Conservation (phyloP, 108 stramenopile species). For the Chaetoceros tenuissimus region DNA sequence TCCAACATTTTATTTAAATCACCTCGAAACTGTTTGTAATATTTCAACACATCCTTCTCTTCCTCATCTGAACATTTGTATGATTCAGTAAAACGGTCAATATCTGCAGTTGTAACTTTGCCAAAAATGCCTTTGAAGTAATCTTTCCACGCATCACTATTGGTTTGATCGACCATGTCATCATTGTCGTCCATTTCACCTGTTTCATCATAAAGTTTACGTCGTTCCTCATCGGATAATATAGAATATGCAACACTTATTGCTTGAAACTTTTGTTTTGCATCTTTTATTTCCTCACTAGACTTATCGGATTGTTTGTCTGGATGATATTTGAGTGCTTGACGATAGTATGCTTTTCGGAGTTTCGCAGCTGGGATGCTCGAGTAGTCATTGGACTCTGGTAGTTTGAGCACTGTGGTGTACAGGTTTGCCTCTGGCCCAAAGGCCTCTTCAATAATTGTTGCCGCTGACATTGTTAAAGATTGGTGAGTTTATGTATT, state of each 20-base stretch:
- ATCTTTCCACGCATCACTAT: constrained; percentile 28
- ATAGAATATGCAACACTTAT: constrained; percentile 45
- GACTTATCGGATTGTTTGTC: constrained; percentile 51
- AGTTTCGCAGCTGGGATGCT: constrained; percentile 12
- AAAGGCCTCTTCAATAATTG: constrained; percentile 19
- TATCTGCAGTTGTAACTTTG: constrained; percentile 52
- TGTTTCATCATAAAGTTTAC: constrained; percentile 43
- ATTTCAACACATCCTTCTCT: constrained; percentile 60
- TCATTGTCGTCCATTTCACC: constrained; percentile 50
- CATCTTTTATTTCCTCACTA: constrained; percentile 29
- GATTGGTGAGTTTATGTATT: no score
- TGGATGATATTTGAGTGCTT: constrained; percentile 59
- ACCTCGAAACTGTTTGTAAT: constrained; percentile 57
- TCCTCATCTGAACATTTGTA: constrained; percentile 86
- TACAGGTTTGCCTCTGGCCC: constrained; percentile 33
- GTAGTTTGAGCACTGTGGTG: constrained; percentile 22
- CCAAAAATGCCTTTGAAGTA: constrained; percentile 76
- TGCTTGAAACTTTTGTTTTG: constrained; percentile 30
- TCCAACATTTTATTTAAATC: constrained; percentile 65
- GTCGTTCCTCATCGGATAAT: constrained; percentile 24
- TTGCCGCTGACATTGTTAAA: neutral
- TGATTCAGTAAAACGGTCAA: constrained; percentile 65
- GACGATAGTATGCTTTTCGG: constrained; percentile 75
- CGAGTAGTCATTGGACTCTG: no score
- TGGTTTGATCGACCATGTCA: constrained; percentile 28